A percentile compares a stretch with the other conserved stretches of the same genome.
Conservation (phyloP, 2,329 filamentous ascomycete genomes). For the Colletotrichum sp. region DNA sequence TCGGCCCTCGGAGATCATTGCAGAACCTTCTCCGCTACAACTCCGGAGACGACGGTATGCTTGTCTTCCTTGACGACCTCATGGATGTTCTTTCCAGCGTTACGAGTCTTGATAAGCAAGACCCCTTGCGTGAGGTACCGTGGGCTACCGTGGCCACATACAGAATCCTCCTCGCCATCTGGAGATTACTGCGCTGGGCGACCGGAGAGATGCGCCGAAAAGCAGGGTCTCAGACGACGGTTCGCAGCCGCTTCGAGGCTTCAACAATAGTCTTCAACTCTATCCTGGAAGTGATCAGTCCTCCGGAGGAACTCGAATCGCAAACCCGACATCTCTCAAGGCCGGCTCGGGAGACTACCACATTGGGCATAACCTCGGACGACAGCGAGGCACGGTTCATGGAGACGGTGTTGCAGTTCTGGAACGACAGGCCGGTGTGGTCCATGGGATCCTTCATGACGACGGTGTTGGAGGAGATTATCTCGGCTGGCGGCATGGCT, state of each 20-base stretch:
- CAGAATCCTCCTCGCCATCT: slow-evolving; percentile 31
- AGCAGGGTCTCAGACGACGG: slow-evolving; percentile 18
- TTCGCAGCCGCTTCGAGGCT: slow-evolving; percentile 24
- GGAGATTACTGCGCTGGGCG: slow-evolving; percentile 30
- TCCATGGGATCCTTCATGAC: slow-evolving; percentile 20
- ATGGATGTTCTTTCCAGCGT: slow-evolving; percentile 23
- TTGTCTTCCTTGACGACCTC: slow-evolving; percentile 31
- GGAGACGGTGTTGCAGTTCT: slow-evolving; percentile 20
- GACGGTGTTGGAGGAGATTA: slow-evolving; percentile 20
- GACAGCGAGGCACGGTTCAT: slow-evolving; percentile 18
- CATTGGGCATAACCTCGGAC: slow-evolving; percentile 10
- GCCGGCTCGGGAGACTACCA: neutral
- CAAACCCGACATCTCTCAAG: neutral
- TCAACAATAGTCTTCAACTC: slow-evolving; percentile 28
- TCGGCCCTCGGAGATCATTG: slow-evolving; percentile 29
- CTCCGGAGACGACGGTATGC: slow-evolving; percentile 28
- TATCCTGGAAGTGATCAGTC: slow-evolving; percentile 24
- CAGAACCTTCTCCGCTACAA: slow-evolving; percentile 24
- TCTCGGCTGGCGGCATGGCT: slow-evolving; percentile 1
- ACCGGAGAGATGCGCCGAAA: slow-evolving; percentile 26
- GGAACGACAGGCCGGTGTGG: slow-evolving; percentile 21
- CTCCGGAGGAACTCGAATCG: neutral
- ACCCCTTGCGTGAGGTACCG: slow-evolving; percentile 27
- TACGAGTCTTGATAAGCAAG: slow-evolving; percentile 2
- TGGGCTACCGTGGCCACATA: slow-evolving; percentile 32